Conservation (phyloP, 2,329 filamentous ascomycete genomes). For the Cryphonectria radicalis region DNA sequence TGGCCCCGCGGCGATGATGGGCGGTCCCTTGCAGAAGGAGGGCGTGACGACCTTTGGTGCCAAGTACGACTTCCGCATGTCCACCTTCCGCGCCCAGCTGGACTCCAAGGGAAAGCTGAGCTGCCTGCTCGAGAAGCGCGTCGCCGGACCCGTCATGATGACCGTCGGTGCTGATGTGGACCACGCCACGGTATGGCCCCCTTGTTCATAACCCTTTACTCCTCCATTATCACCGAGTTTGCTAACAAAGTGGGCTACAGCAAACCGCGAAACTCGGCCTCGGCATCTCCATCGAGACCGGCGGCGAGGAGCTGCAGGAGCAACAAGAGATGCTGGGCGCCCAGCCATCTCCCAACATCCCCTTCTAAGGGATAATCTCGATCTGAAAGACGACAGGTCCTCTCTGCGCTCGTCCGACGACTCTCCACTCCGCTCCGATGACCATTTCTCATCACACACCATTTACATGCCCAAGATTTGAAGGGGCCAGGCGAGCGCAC, state of each 20-base stretch:
- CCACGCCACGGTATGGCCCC: conserved; percentile 80
- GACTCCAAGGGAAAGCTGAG: conserved; percentile 94
- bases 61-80: conserved; percentile 98
- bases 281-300: conserved; percentile 88
- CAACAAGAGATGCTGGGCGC: conserved; percentile 69
- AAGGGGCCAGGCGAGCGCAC: conserved; percentile 19
- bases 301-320: conserved; percentile 83
- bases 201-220: background rate
- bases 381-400: conserved; percentile 5
- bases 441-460: conserved; percentile 13
- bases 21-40: conserved; percentile 77
- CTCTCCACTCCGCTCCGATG: conserved; percentile 34
- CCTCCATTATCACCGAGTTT: background rate
- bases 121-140: conserved; percentile 92
- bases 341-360: conserved; percentile 62
- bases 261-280: conserved; percentile 94
- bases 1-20: conserved; percentile 71
- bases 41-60: conserved; percentile 89
- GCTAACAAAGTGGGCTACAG: conserved; percentile 53
- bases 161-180: conserved; percentile 97
- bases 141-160: conserved; percentile 88
- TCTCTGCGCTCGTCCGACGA: conserved; percentile 23
- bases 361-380: conserved; percentile 56
- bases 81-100: conserved; percentile 92
- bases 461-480: conserved; percentile 22